phyloP scores from a whole-genome alignment of 2,329 filamentous ascomycete genomes.

The Beauveria medogensis region DNA sequence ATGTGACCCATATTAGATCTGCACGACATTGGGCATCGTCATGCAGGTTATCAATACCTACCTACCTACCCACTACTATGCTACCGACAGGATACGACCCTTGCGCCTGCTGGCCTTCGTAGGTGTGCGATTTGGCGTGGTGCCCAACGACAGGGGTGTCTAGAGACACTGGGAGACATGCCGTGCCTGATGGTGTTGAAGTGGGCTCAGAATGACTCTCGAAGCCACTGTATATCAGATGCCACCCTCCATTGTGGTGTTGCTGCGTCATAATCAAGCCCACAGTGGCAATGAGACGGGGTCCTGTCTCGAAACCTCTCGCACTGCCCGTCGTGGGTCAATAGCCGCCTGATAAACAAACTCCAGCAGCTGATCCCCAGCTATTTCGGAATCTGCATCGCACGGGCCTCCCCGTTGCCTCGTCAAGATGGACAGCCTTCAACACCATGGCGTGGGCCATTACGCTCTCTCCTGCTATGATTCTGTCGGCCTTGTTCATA shows the following conservation, averaged over 20 bases:
- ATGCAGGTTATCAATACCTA: no score
- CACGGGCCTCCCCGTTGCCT: slow-evolving; percentile 51
- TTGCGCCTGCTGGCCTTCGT: no score
- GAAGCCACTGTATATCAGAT: not conserved
- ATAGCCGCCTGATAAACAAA: slow-evolving; percentile 84
- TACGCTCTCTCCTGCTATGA: slow-evolving; percentile 64
- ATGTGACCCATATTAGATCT: no score
- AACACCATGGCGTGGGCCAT: slow-evolving; percentile 95
- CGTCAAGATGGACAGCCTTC: slow-evolving; percentile 73
- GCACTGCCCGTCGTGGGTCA: slow-evolving; percentile 60
- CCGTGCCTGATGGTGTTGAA: not conserved
- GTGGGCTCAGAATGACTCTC: not conserved
- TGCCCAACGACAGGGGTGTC: not conserved
- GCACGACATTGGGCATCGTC: no score
- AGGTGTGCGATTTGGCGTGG: no score
- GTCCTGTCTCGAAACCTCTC: slow-evolving; percentile 61
- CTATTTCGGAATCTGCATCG: slow-evolving; percentile 85
- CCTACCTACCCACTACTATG: no score
- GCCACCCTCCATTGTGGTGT: not conserved
- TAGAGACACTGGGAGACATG: not conserved
- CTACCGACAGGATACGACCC: no score
- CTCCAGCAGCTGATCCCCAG: slow-evolving; percentile 64
- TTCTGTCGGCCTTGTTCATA: slow-evolving; percentile 66
- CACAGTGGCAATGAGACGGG: slow-evolving; percentile 65
- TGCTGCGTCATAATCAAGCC: slow-evolving; percentile 41